Evolutionary conservation across 257 asterid genomes (phyloP).

Genomic region (Rauvolfia tetraphylla): DNA sequence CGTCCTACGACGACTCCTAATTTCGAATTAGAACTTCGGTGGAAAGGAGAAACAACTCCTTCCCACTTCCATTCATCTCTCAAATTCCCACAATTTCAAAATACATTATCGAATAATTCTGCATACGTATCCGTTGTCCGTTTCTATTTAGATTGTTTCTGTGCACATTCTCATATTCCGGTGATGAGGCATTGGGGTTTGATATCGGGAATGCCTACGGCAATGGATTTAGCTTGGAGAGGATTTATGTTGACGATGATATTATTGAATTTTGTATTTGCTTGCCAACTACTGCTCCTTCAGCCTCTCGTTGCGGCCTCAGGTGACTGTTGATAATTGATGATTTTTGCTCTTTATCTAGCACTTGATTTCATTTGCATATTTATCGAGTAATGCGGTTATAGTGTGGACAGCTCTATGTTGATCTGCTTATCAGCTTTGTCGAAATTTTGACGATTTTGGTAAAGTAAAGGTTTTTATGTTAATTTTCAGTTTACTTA

Average conservation of each 20-base stretch:
- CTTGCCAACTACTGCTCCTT: slow-evolving; percentile 69
- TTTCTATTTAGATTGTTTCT: background rate
- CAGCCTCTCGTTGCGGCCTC: slow-evolving; percentile 75
- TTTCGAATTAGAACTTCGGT: background rate
- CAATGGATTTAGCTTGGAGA: slow-evolving; percentile 53
- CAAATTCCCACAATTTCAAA: background rate
- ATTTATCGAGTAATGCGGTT: background rate
- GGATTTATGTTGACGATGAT: slow-evolving; percentile 46
- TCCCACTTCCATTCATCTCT: background rate
- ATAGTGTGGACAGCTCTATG: background rate
- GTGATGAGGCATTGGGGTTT: slow-evolving; percentile 42
- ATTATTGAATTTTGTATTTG: slow-evolving; percentile 61
- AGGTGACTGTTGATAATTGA: slow-evolving; percentile 29
- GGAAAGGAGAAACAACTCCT: too few relatives aligned
- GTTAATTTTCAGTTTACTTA: too few relatives aligned
- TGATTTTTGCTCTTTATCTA: background rate
- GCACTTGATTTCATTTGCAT: background rate
- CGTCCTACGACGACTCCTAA: background rate
- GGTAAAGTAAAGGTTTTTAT: background rate
- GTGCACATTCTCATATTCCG: background rate
- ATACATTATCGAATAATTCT: background rate
- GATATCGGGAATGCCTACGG: slow-evolving; percentile 19
- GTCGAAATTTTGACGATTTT: background rate
- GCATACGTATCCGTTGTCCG: background rate
- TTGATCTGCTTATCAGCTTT: background rate